Base-by-base conservation (phyloP, 306 rosid species). In the Ormosia semicastrata region DNA sequence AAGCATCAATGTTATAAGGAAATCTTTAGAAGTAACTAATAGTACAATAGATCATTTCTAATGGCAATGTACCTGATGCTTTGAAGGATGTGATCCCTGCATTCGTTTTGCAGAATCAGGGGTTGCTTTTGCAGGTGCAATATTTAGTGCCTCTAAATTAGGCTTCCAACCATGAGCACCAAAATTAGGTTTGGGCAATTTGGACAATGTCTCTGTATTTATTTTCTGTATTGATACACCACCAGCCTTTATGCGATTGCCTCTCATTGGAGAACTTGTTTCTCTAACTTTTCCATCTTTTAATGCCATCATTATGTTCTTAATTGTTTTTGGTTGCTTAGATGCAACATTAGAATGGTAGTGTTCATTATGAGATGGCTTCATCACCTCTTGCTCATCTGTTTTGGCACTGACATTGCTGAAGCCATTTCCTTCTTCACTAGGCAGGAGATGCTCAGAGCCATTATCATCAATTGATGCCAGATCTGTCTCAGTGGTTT, bases 201-300 rank as follows among this genome's bases (percentile, higher is more conserved):
- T 94, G 80, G 96, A 85, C 73, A 71, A 54, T 80, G 90, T 29
- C 77, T 92, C 98, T 40, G 85, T 15, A 10, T 82, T 85, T 50
- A 83, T 72, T 81, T 81, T 92, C 49, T 77, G 94, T 34, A 81
- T 54, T 24, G 89, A 73, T 56, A 83, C 79, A 78, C 86, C 86
- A 24, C 75, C 82, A 30, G 79, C 77, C 84, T 88, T 93, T 59
- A 81, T 60, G 53, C 85, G 85, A 76, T 73, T 92, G 69, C 88
- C 85, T 79, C 95, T 92, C 88, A 90, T 76, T 6, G 98, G 97
- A 58, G 94, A 90, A 81, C 86, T 82, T 64, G 86, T 86, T 83
- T 93, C 97, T 70, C 97, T 85, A 67, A 69, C 82, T 76, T 88
- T 92, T 71, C 92, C 94, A 75, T 93, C 92, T 86, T 85, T 94